These are phyloP conservation scores for Vachellia pachyceras DNA, from an alignment of 306 rosid genomes.

Conservation along the genomic window DNA sequence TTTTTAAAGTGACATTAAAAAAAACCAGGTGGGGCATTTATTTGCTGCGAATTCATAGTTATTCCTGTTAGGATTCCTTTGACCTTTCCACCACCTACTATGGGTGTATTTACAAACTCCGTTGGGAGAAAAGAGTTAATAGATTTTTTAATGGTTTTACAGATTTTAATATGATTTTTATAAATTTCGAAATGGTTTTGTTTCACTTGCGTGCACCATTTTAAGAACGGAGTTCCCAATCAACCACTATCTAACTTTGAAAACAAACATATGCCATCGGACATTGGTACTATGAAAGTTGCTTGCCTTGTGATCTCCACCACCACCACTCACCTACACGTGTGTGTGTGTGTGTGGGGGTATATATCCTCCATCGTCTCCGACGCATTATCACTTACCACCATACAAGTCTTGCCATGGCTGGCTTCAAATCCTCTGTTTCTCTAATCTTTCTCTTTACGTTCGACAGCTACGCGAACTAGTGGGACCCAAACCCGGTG, in stretches of 20 bases:
- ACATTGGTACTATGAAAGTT: background rate
- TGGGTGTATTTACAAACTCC: too few species aligned
- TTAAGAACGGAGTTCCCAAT: too few species aligned
- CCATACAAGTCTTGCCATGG: background rate
- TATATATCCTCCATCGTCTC: background rate
- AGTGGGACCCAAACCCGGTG: slow-evolving; percentile 35
- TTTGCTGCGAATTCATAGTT: background rate
- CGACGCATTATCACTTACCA: background rate
- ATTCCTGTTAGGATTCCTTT: background rate
- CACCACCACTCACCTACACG: too few species aligned
- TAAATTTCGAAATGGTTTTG: too few species aligned
- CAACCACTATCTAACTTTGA: too few species aligned
- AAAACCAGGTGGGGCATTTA: background rate
- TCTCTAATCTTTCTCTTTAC: slow-evolving; percentile 13
- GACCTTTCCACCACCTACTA: background rate
- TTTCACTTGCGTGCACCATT: too few species aligned
- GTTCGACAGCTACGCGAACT: slow-evolving; percentile 42
- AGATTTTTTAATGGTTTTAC: too few species aligned
- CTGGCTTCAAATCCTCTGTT: background rate
- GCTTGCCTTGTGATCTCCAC: background rate
- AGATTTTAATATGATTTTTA: too few species aligned
- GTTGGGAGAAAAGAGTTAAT: too few species aligned
- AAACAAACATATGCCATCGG: too few species aligned
- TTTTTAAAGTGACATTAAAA: too few species aligned
- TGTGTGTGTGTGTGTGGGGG: too few species aligned